Evolutionary conservation across 2,329 filamentous ascomycete genomes (phyloP).

Genomic region (Diaporthe humulicola): DNA sequence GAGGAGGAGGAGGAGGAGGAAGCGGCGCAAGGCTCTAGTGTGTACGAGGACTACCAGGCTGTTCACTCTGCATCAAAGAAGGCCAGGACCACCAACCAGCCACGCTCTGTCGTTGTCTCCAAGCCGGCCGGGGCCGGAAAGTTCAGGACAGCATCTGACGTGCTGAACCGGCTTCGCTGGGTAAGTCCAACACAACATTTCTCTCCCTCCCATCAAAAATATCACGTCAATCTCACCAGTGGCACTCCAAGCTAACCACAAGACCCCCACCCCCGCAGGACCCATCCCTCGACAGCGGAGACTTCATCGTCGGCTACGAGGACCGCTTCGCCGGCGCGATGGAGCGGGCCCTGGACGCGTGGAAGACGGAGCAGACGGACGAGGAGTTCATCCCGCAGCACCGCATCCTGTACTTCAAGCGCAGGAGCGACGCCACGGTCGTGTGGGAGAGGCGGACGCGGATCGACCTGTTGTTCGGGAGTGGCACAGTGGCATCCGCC

Average conservation of each 20-base stretch:
- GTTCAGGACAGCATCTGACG: conserved; percentile 69
- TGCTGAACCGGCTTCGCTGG: conserved; percentile 72
- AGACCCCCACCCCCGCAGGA: background rate
- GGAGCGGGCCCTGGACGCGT: conserved; percentile 67
- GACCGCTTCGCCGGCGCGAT: conserved; percentile 69
- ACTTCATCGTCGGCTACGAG: conserved; percentile 72
- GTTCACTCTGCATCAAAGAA: conserved; percentile 38
- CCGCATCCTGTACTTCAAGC: conserved; percentile 72
- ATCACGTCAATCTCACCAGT: background rate
- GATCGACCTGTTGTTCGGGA: conserved; percentile 69
- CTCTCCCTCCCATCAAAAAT: background rate
- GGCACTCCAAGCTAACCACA: background rate
- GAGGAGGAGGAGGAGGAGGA: conserved; percentile 57
- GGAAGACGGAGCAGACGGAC: conserved; percentile 73
- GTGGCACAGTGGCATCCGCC: conserved; percentile 48
- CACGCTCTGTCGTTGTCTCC: conserved; percentile 35
- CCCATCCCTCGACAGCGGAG: conserved; percentile 58
- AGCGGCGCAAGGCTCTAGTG: background rate
- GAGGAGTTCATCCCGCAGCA: conserved; percentile 78
- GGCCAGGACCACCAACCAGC: conserved; percentile 41
- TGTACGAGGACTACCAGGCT: conserved; percentile 31
- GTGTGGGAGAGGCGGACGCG: conserved; percentile 70
- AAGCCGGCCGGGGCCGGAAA: conserved; percentile 56
- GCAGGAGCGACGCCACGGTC: conserved; percentile 61
- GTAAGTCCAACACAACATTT: conserved; percentile 52